Evolutionary conservation across 176 grass and related monocot species (phyloP).

Genomic region (Puccinellia tenuiflora): DNA sequence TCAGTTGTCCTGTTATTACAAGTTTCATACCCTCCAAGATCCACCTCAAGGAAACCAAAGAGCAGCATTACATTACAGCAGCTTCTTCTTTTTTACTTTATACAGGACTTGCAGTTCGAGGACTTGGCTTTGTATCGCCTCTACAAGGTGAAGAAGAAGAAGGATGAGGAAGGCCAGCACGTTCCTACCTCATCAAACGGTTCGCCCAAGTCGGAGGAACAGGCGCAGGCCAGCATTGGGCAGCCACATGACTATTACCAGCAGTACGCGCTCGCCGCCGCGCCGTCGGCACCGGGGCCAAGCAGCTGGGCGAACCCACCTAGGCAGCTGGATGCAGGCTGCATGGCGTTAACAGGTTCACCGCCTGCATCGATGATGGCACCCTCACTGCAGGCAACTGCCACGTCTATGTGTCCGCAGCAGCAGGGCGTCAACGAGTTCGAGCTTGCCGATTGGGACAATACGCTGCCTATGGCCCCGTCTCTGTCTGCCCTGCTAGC

Average conservation of each 20-base stretch:
- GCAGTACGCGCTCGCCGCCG: neutral
- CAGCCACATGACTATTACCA: neutral
- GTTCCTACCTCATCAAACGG: neutral
- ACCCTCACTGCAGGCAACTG: neutral
- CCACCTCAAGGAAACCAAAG: neutral
- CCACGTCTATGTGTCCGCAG: neutral
- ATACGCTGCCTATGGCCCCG: no score
- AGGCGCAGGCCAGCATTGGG: no score
- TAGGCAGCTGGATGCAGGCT: neutral
- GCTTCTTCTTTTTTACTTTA: neutral
- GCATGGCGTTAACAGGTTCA: neutral
- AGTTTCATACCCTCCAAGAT: neutral
- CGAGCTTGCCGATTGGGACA: neutral
- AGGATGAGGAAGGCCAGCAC: neutral
- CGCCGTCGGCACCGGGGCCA: neutral
- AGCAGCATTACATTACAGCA: neutral
- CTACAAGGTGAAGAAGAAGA: constrained; percentile 1
- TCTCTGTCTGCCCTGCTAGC: neutral
- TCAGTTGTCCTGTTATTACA: neutral
- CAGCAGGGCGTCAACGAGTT: neutral
- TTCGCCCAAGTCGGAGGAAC: neutral
- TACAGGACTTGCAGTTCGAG: neutral
- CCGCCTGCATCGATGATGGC: neutral
- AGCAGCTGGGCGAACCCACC: neutral
- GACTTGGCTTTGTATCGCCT: constrained; percentile 23